Conservation (phyloP, 805 yeast genomes). For the Barnettozyma pratensis region DNA sequence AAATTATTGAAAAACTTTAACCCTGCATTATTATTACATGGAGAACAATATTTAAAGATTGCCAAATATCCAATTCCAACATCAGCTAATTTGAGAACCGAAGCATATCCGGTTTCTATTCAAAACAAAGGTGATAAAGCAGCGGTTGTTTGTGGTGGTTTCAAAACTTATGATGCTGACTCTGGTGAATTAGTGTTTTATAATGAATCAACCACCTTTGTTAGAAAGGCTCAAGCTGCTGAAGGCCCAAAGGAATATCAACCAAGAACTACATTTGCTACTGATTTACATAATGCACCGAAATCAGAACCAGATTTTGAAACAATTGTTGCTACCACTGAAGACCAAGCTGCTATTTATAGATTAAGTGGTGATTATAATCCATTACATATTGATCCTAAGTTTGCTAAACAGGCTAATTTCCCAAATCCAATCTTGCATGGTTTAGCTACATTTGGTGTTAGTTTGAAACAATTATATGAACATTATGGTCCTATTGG, state of each 20-base stretch:
- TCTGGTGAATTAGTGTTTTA: slow-evolving; percentile 70
- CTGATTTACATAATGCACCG: slow-evolving; percentile 60
- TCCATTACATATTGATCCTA: slow-evolving; percentile 94
- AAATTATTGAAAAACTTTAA: slow-evolving; percentile 73
- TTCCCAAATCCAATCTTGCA: slow-evolving; percentile 86
- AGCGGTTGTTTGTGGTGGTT: slow-evolving; percentile 65
- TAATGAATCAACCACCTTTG: slow-evolving; percentile 80
- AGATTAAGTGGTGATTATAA: slow-evolving; percentile 91
- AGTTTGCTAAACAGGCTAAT: slow-evolving; percentile 80
- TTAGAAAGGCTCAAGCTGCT: slow-evolving; percentile 63
- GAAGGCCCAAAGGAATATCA: slow-evolving; percentile 35
- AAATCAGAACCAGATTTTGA: slow-evolving; percentile 61
- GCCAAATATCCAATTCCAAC: slow-evolving; percentile 76
- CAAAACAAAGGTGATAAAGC: slow-evolving; percentile 86
- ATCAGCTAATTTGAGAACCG: slow-evolving; percentile 56
- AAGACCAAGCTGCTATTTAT: slow-evolving; percentile 83
- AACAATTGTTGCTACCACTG: slow-evolving; percentile 48
- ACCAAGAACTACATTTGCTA: slow-evolving; percentile 55
- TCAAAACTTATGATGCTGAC: slow-evolving; percentile 58
- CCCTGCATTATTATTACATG: slow-evolving; percentile 86
- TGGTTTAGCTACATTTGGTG: slow-evolving; percentile 86
- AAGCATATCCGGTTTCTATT: slow-evolving; percentile 63
- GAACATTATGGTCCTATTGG: slow-evolving; percentile 78
- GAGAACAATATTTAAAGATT: slow-evolving; percentile 86
- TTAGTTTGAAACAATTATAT: slow-evolving; percentile 65